Evolutionary conservation across 1,284 basidiomycete species (phyloP).

Genomic region (Mycena citricolor): DNA sequence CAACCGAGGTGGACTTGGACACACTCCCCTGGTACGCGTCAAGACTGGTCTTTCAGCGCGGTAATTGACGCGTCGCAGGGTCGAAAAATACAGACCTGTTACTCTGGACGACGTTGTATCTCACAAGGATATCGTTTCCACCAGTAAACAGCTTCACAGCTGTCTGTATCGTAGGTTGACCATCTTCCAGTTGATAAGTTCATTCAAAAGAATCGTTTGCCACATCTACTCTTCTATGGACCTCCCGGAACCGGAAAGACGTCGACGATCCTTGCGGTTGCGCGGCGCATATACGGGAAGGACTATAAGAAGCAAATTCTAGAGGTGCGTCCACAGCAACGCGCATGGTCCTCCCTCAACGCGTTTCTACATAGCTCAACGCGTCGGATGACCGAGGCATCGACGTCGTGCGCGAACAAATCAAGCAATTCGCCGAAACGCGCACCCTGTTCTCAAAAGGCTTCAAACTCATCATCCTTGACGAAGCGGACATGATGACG

Average conservation of each 20-base stretch:
- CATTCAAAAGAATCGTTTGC: conserved; percentile 91
- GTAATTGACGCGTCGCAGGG: conserved; percentile 53
- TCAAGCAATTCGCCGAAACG: conserved; percentile 98
- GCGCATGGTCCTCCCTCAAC: conserved; percentile 6
- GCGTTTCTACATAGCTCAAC: conserved; percentile 65
- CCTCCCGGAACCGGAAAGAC: conserved; percentile 99
- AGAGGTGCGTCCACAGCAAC: conserved; percentile 60
- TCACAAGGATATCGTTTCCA: conserved; percentile 90
- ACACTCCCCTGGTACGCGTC: conserved; percentile 68
- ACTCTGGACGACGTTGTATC: conserved; percentile 91
- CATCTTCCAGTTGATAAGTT: conserved; percentile 83
- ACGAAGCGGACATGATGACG: conserved; percentile 99
- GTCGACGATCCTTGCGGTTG: conserved; percentile 96
- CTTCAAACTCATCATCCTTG: conserved; percentile 97
- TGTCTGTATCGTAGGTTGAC: conserved; percentile 4
- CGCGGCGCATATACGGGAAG: conserved; percentile 87
- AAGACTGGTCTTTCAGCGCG: conserved; percentile 6
- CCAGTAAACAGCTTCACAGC: conserved; percentile 57
- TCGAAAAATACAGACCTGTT: conserved; percentile 92
- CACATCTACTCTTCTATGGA: conserved; percentile 96
- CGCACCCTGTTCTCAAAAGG: conserved; percentile 89
- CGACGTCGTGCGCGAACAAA: conserved; percentile 97
- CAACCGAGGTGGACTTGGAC: conserved; percentile 60
- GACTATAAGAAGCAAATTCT: conserved; percentile 89
- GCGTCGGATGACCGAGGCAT: conserved; percentile 98